These are phyloP conservation scores for Platismatia glauca DNA, from an alignment of 495 filamentous ascomycete species.

Conservation along the genomic window DNA sequence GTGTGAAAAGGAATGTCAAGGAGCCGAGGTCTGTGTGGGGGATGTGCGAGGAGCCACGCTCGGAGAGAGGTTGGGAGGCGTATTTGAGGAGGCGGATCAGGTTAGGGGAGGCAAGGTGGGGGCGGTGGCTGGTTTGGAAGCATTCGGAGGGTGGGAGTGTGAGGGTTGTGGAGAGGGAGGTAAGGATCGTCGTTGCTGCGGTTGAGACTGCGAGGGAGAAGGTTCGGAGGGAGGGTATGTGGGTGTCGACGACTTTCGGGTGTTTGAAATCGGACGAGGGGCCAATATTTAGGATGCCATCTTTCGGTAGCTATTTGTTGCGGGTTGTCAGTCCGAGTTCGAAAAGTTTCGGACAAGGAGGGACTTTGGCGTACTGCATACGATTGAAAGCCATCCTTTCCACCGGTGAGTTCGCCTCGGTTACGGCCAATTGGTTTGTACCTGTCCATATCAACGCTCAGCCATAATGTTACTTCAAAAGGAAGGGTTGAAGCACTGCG, in stretches of 20 bases:
- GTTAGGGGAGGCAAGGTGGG: constrained; percentile 40
- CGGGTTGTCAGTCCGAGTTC: background rate
- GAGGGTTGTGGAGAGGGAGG: constrained; percentile 42
- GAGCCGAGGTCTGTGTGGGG: constrained; percentile 53
- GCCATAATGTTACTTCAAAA: background rate
- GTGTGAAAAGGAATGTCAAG: constrained; percentile 47
- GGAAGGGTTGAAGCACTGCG: constrained; percentile 28
- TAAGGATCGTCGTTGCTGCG: constrained; percentile 42
- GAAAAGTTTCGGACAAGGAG: background rate
- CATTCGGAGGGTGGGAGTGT: constrained; percentile 33
- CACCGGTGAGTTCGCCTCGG: constrained; percentile 5
- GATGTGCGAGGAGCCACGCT: constrained; percentile 29
- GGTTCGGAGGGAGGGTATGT: constrained; percentile 38
- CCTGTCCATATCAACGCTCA: background rate
- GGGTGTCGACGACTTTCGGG: constrained; percentile 37
- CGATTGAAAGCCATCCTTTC: constrained; percentile 15
- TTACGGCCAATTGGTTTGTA: constrained; percentile 17
- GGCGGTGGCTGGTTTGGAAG: constrained; percentile 45
- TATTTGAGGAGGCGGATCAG: constrained; percentile 44
- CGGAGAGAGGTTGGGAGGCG: constrained; percentile 26
- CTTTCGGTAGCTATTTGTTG: constrained; percentile 9
- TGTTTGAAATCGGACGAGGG: constrained; percentile 26
- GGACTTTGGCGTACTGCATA: constrained; percentile 7
- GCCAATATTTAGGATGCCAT: constrained; percentile 6
- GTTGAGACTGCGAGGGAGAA: constrained; percentile 42